These are phyloP conservation scores for Phlebiopsis gigantea DNA, from an alignment of 768 basidiomycete species.

Conservation along the genomic window DNA sequence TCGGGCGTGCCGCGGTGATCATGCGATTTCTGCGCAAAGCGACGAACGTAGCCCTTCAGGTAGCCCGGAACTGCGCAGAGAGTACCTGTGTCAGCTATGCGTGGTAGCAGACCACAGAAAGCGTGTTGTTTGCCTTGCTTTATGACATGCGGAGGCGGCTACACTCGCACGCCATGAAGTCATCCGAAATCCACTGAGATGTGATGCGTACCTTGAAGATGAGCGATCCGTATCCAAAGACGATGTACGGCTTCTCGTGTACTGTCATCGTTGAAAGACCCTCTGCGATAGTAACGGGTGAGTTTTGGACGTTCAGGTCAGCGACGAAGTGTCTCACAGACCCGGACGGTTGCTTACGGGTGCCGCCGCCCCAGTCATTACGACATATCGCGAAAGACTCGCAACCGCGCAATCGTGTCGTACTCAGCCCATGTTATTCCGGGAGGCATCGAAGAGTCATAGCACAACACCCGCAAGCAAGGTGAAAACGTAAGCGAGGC, in stretches of 20 bases:
- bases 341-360: background rate
- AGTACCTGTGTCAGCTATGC: background rate
- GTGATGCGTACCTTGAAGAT: slow-evolving; percentile 73
- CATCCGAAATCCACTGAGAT: background rate
- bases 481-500: no score
- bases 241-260: slow-evolving; percentile 44
- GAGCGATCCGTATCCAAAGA: slow-evolving; percentile 91
- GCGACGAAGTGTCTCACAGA: background rate
- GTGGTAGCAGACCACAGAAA: no score
- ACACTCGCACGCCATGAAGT: background rate
- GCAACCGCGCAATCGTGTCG: no score
- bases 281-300: no score
- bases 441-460: no score
- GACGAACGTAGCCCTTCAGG: slow-evolving; percentile 83
- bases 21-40: slow-evolving; percentile 89
- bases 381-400: slow-evolving; percentile 2
- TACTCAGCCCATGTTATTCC: no score
- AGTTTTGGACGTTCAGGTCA: background rate
- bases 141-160: slow-evolving; percentile 83
- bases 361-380: background rate
- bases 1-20: slow-evolving; percentile 91
- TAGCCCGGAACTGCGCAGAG: slow-evolving; percentile 62
- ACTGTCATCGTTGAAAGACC: no score
- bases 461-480: no score
- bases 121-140: slow-evolving; percentile 45